phyloP scores from a whole-genome alignment of 1,284 basidiomycete species.

The Leccinum pachyderme region DNA sequence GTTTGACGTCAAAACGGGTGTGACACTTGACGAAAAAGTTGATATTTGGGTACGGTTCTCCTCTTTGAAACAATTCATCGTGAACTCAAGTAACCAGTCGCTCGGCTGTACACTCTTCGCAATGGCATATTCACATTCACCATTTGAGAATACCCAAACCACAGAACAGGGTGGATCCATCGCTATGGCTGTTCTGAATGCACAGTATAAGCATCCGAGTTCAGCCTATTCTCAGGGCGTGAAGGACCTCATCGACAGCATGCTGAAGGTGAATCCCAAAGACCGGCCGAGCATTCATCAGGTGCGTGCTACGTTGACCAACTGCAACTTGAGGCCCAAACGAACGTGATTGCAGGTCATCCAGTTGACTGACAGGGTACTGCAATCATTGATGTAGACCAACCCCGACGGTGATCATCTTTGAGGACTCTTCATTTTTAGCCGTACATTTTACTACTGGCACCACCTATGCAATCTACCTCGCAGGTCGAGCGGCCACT shows the following conservation, averaged over 20 bases:
- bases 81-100: constrained; percentile 51
- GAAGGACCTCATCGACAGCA: constrained; percentile 76
- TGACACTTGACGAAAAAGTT: constrained; percentile 86
- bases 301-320: constrained; percentile 43
- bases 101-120: constrained; percentile 91
- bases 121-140: constrained; percentile 88
- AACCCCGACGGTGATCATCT: neutral
- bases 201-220: constrained; percentile 83
- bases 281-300: constrained; percentile 82
- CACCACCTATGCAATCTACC: constrained; percentile 10
- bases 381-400: constrained; percentile 53
- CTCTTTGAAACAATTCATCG: neutral
- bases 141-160: constrained; percentile 86
- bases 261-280: constrained; percentile 78
- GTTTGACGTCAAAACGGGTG: constrained; percentile 92
- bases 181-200: constrained; percentile 92
- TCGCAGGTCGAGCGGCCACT: neutral
- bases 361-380: constrained; percentile 61
- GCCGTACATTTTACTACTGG: constrained; percentile 9
- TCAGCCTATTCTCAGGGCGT: constrained; percentile 81
- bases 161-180: constrained; percentile 89
- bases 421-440: constrained; percentile 7
- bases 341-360: constrained; percentile 54
- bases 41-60: constrained; percentile 83
- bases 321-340: neutral